Percentiles rank a stretch among this genome's conserved stretches.
Evolutionary conservation across 2,329 filamentous ascomycete genomes (phyloP).

Genomic region (Thyridium curvatum): DNA sequence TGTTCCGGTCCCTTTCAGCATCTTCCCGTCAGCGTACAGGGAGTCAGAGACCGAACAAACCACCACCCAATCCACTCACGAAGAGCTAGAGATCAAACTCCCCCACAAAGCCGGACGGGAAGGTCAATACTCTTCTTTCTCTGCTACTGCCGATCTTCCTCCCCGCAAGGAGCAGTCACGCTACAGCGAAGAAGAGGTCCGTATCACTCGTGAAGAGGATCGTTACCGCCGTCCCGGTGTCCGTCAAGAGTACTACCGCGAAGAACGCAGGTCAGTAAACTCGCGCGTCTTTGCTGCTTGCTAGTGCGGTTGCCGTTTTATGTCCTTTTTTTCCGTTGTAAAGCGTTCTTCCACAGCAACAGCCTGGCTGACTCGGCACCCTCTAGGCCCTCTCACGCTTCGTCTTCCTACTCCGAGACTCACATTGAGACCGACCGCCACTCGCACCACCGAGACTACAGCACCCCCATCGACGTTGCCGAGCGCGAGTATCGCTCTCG

Average conservation of each 20-base stretch:
- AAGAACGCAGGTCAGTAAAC: slow-evolving; percentile 47
- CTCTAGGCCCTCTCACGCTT: slow-evolving; percentile 24
- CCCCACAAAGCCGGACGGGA: slow-evolving; percentile 91
- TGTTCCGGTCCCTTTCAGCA: slow-evolving; percentile 98
- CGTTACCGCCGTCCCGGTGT: slow-evolving; percentile 65
- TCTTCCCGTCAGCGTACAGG: slow-evolving; percentile 98
- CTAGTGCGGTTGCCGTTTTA: neutral
- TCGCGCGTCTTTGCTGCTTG: too few relatives aligned
- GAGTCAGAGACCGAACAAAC: slow-evolving; percentile 48
- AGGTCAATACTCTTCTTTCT: slow-evolving; percentile 84
- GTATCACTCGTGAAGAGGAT: slow-evolving; percentile 72
- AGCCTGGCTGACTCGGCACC: neutral
- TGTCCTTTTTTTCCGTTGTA: slow-evolving; percentile 1
- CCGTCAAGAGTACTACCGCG: slow-evolving; percentile 46
- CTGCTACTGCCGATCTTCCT: slow-evolving; percentile 55
- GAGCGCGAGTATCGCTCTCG: slow-evolving; percentile 62
- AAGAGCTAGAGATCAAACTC: slow-evolving; percentile 83
- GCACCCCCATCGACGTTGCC: slow-evolving; percentile 52
- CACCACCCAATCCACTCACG: slow-evolving; percentile 52
- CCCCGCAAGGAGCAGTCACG: slow-evolving; percentile 52
- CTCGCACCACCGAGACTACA: slow-evolving; percentile 36
- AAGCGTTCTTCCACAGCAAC: too few relatives aligned
- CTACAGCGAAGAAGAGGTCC: slow-evolving; percentile 78
- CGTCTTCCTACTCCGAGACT: slow-evolving; percentile 49
- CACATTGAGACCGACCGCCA: slow-evolving; percentile 56